Conservation (phyloP, 2,329 filamentous ascomycete species). For the Cercospora sp. region DNA sequence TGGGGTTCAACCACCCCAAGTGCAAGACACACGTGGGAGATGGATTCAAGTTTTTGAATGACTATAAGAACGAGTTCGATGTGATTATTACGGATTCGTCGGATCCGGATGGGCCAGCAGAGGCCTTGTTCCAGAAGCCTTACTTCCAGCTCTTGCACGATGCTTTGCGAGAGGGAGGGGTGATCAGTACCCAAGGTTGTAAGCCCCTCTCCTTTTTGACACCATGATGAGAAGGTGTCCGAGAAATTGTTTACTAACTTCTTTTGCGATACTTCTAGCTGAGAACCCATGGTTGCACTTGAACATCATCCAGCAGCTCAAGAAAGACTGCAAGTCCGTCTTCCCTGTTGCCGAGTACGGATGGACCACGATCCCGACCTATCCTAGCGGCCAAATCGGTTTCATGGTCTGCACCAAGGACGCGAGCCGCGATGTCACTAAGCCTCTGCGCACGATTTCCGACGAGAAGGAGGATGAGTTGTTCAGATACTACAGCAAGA, state of each 20-base stretch:
- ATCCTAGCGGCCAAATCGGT: slow-evolving; percentile 97
- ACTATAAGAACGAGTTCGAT: slow-evolving; percentile 96
- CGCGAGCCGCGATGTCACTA: slow-evolving; percentile 75
- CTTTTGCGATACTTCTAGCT: slow-evolving; percentile 55
- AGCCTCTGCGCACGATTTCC: slow-evolving; percentile 78
- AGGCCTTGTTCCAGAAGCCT: slow-evolving; percentile 95
- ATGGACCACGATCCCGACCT: slow-evolving; percentile 98
- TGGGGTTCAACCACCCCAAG: slow-evolving; percentile 88
- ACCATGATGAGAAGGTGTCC: slow-evolving; percentile 34
- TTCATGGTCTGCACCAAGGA: slow-evolving; percentile 99
- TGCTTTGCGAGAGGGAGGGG: slow-evolving; percentile 89
- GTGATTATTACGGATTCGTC: slow-evolving; percentile 99
- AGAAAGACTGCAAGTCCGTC: slow-evolving; percentile 94
- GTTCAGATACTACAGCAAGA: slow-evolving; percentile 96
- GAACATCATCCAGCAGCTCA: slow-evolving; percentile 86
- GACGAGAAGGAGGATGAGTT: slow-evolving; percentile 87
- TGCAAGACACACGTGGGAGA: slow-evolving; percentile 91
- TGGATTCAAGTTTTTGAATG: slow-evolving; percentile 96
- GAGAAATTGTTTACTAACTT: slow-evolving; percentile 28
- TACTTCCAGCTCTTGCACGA: slow-evolving; percentile 94
- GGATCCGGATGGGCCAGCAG: slow-evolving; percentile 93
- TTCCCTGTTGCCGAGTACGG: slow-evolving; percentile 98
- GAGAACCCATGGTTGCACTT: slow-evolving; percentile 99
- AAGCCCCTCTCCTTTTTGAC: slow-evolving; percentile 64
- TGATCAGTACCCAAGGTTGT: slow-evolving; percentile 99